phyloP scores from a whole-genome alignment of 768 basidiomycete species.

The Paxillus ammoniavirescens region DNA sequence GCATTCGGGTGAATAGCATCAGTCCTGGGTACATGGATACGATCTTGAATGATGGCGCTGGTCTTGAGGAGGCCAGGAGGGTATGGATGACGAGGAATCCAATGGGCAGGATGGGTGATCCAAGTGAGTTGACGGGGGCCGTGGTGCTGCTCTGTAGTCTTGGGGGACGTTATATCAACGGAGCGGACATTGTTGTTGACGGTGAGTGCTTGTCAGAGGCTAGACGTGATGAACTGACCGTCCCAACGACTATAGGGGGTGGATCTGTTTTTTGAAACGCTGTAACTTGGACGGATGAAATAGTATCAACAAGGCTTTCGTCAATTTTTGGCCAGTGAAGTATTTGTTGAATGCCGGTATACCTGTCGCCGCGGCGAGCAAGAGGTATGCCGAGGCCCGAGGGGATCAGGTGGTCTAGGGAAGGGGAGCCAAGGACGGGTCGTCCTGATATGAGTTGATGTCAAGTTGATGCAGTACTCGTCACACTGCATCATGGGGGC shows the following conservation, averaged over 20 bases:
- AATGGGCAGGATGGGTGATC: constrained; percentile 43
- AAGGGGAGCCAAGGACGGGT: no score
- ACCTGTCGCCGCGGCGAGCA: no score
- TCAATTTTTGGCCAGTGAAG: no score
- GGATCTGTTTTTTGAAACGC: constrained; percentile 18
- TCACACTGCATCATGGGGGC: no score
- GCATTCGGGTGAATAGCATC: constrained; percentile 43
- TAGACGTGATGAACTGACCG: neutral
- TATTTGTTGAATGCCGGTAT: no score
- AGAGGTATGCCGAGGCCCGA: no score
- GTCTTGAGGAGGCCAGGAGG: constrained; percentile 29
- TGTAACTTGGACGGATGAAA: neutral
- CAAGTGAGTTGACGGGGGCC: constrained; percentile 38
- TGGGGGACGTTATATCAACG: constrained; percentile 44
- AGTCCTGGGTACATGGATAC: constrained; percentile 47
- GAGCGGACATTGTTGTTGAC: constrained; percentile 41
- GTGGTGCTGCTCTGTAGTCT: constrained; percentile 42
- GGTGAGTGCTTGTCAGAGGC: constrained; percentile 26
- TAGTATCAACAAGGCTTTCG: no score
- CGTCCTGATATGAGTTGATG: no score
- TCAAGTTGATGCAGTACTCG: no score
- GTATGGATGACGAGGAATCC: constrained; percentile 41
- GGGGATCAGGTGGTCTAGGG: no score
- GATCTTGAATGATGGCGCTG: constrained; percentile 36
- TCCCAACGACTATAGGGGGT: constrained; percentile 13